Evolutionary conservation across 169 alveolate genomes (phyloP), one percentile per base, ranked within the genome.

Genomic region (Miamiensis avidus): DNA sequence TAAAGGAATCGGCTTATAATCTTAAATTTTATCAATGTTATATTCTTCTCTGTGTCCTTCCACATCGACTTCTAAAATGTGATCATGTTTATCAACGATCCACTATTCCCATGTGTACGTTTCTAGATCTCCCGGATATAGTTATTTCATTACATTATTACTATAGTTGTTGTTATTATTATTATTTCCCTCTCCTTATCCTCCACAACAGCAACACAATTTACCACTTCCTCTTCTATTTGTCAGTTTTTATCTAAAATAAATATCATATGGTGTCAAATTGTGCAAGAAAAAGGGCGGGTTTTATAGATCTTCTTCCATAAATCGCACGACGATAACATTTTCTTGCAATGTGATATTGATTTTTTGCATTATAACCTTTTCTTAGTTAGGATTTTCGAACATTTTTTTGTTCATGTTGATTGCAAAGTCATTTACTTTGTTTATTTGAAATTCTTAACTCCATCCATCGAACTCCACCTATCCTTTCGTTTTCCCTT

Each of bases 51-150:
- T 75, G 75, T 86, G 49, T 20, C 84, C 84, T 25, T 86, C 90
- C 0, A 86, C 81, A 74, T 86, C 90, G 0, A 86, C 90, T 64
- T 81, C 90, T 81, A 86, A 75, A 29, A 86, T 79, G 75, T 86
- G 90, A 49, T 86, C 86, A 1, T 75, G 74, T 49, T 11, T 49
- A 11, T 11, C 20, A 11, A 81, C 90, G 27, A 86, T 81, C 90
- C 87, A 86, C 31, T 86, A 34, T 81, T 86, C 90, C 90, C 90
- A 86, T 74, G 90, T 86, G 65, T 79, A 86, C 29, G 86, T 78
- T 20, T 69, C 78, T 31, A 30, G 79, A 49, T 86, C 86, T 75
- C 87, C 87, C 0, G 90, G 90, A 73, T 85, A 79, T 32, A 86
- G 73, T 20, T 31, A 33, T 15, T 78, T 82, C 29, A 75, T 76